Evolutionary conservation across 495 filamentous ascomycete species (phyloP), one percentile per base, ranked within the genome.

Genomic region (Aspergillus affinis): DNA sequence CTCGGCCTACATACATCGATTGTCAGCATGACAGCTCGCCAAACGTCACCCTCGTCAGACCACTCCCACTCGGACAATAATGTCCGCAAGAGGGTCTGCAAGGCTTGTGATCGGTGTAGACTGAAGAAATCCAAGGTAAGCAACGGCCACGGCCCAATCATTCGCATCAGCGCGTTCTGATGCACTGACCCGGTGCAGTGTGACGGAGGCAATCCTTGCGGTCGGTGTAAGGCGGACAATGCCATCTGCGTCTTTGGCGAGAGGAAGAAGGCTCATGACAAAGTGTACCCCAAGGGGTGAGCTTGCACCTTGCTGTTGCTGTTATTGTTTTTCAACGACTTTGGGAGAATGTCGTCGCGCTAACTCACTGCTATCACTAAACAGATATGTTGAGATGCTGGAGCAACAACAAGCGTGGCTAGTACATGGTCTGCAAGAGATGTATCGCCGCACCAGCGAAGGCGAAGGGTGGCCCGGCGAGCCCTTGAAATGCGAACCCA

Each of bases 351-450:
- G 19, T 48, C 8, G 23, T 53, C 2, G 21, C 9, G 45, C 61
- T 67, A 61, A 67, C 56, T 19, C 48, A 26, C 51, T 8, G 23
- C 4, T 1, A 8, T 50, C 63, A 44, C 47, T 29, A 20, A 26
- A 4, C 51, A 88, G 85, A 65, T 88, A 88, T 59, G 85, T 88
- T 36, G 86, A 89, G 64, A 86, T 88, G 82, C 81, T 89, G n/a
- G 86, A 89, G 62, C 84, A 87, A 62, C 85, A 89, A 74, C 85
- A 88, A 72, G 65, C 70, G 10, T 86, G 86, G 72, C 75, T 89
- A 3, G 84, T 88, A 51, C 70, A 84, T 47, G 85, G 79, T 27
- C 74, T 88, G 1, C 83, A 85, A 62, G 81, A 87, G 69, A 65
- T 87, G 36, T 89, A 88, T 65, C 75, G 75, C 54, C 82, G 81